Evolutionary conservation across 345 rosid genomes (phyloP), one percentile per base, ranked within the genome.

Genomic region (Populus nigra): DNA sequence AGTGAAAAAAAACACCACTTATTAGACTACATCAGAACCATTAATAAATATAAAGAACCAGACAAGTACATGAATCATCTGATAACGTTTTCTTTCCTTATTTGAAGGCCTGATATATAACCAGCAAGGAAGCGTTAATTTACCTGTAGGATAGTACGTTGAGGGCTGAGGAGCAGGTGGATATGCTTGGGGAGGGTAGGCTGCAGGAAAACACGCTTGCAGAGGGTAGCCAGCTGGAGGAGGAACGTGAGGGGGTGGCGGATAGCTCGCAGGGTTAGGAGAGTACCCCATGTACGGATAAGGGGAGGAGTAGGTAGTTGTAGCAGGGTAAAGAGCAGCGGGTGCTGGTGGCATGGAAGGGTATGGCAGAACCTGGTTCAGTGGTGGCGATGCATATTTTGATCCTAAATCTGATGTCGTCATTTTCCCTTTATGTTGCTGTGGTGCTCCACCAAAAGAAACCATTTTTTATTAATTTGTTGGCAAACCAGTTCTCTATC

Each of bases 221-320:
- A 43, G 61, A 72, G 45, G 75, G 38, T 76, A 76, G 62, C 65
- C 73, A 22, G 72, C 79, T 22, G 80, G 76, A 1, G 85, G 29
- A 1, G 73, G 10, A 25, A 57, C 1, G 57, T 49, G 77, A 35
- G 78, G 11, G 2, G 78, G 41, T 12, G 72, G 79, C 31, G 68
- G 65, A 55, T 72, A 72, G 2, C 63, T 11, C 2, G 62, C 29
- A 9, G 78, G 62, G 12, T 43, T 66, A 20, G 80, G 73, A 71
- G 80, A 78, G 65, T 78, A 79, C 4, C 33, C 29, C 10, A 61
- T 8, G 71, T 66, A 75, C 25, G 23, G 72, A 1, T 38, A 18
- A 36, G 69, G 36, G 62, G 25, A 6, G 13, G n/a, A 16, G 31
- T 47, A 41, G 17, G 69, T 25, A 8, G 29, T 18, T 49, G 75